Evolutionary conservation across 225 moss, liverwort and hornwort species (phyloP).

Genomic region (Marchantia polymorpha): DNA sequence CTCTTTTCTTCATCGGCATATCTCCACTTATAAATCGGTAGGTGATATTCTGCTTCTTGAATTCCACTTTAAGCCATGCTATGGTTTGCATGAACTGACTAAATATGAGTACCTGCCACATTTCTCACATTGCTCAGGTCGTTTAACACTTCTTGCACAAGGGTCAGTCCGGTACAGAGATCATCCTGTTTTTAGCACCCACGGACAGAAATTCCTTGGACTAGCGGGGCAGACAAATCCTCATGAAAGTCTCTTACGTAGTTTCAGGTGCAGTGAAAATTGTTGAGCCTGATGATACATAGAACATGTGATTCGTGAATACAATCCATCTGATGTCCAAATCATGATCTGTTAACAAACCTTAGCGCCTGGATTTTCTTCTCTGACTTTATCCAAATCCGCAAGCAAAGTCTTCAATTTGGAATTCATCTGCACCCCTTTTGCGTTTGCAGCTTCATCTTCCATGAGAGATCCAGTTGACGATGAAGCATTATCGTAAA

Average conservation of each 20-base stretch:
- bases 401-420: slow-evolving; percentile 87
- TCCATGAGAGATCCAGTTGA: slow-evolving; percentile 52
- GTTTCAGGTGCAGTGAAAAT: neutral
- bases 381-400: slow-evolving; percentile 81
- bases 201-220: neutral
- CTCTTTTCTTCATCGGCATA: slow-evolving; percentile 99
- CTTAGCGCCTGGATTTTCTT: slow-evolving; percentile 91
- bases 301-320: neutral
- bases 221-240: neutral
- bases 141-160: neutral
- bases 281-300: neutral
- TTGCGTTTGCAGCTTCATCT: slow-evolving; percentile 49
- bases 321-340: neutral
- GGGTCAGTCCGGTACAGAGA: neutral
- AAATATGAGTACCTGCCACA: slow-evolving; percentile 82
- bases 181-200: neutral
- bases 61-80: slow-evolving; percentile 92
- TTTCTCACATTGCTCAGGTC: slow-evolving; percentile 24
- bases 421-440: slow-evolving; percentile 94
- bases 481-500: slow-evolving; percentile 56
- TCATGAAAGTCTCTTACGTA: too few relatives aligned
- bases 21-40: slow-evolving; percentile 98
- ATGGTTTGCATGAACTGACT: slow-evolving; percentile 99
- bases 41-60: slow-evolving; percentile 90
- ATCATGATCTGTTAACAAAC: slow-evolving; percentile 34